Evolutionary conservation across 192 early-diverging fungal genomes (phyloP).

Genomic region (Anaeromyces robustus): DNA sequence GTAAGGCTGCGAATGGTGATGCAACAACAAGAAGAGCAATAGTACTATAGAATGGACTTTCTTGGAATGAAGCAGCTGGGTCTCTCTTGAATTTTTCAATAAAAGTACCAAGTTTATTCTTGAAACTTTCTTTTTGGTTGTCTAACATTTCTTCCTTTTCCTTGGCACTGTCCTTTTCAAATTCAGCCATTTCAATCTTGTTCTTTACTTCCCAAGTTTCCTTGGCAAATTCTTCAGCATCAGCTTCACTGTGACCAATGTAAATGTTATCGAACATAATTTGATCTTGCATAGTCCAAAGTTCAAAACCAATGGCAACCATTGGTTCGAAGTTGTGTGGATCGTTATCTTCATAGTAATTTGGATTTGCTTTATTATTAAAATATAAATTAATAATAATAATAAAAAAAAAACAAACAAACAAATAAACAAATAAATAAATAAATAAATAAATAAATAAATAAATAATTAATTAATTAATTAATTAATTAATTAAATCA

Average conservation of each 20-base stretch:
- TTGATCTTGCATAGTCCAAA: conserved; percentile 83
- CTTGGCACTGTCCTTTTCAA: background rate
- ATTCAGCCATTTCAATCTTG: conserved; percentile 30
- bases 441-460: no score
- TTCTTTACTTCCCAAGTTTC: conserved; percentile 67
- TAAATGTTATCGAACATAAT: conserved; percentile 88
- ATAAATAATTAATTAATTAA: no score
- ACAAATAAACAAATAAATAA: no score
- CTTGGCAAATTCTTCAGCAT: conserved; percentile 52
- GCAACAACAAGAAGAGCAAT: background rate
- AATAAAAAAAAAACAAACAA: no score
- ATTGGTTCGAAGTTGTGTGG: conserved; percentile 52
- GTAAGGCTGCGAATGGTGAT: background rate
- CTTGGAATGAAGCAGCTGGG: conserved; percentile 20
- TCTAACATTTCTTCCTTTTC: conserved; percentile 38
- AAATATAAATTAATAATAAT: no score
- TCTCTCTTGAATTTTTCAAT: conserved; percentile 7
- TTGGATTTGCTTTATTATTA: conserved; percentile 40
- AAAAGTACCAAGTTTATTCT: conserved; percentile 8
- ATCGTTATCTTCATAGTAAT: conserved; percentile 62
- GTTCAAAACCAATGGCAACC: conserved; percentile 71
- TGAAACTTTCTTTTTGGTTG: conserved; percentile 2
- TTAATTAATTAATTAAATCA: no score
- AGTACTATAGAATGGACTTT: conserved; percentile 6
- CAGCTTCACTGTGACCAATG: conserved; percentile 51